A percentile compares a stretch with the other conserved stretches of the same genome.
Evolutionary conservation across 768 basidiomycete species (phyloP).

Genomic region (Phanerodontia chrysosporium): DNA sequence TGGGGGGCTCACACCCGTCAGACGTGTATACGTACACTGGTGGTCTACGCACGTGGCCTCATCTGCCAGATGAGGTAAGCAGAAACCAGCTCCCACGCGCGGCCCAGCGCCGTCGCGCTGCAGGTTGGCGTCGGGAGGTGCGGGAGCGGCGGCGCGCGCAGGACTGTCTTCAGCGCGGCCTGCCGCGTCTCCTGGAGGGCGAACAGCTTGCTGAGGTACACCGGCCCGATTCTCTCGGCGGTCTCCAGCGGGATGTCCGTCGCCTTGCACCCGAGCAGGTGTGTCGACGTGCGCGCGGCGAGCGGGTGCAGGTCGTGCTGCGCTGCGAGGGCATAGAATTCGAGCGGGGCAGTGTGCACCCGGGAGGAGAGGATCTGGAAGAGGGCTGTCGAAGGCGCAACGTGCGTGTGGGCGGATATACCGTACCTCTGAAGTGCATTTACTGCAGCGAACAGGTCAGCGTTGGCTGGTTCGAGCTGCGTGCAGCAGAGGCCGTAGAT

Average conservation of each 20-base stretch:
- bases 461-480: constrained; percentile 25
- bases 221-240: constrained; percentile 35
- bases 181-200: constrained; percentile 34
- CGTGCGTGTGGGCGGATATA: constrained; percentile 17
- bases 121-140: constrained; percentile 21
- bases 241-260: constrained; percentile 33
- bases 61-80: constrained; percentile 85
- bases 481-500: constrained; percentile 27
- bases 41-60: constrained; percentile 29
- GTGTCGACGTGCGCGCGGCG: constrained; percentile 34
- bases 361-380: constrained; percentile 30
- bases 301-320: constrained; percentile 32
- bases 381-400: constrained; percentile 27
- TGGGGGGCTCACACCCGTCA: not conserved
- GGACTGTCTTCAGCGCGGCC: constrained; percentile 29
- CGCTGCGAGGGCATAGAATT: constrained; percentile 40
- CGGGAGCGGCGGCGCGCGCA: constrained; percentile 23
- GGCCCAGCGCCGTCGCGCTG: constrained; percentile 16
- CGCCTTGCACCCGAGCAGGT: constrained; percentile 34
- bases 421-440: constrained; percentile 27
- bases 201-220: constrained; percentile 39
- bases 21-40: not conserved
- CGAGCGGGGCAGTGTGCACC: constrained; percentile 33
- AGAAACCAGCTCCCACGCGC: constrained; percentile 56
- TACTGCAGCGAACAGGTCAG: constrained; percentile 23